Evolutionary conservation across 257 asterid species (phyloP).

Genomic region (Solanum neorickii): DNA sequence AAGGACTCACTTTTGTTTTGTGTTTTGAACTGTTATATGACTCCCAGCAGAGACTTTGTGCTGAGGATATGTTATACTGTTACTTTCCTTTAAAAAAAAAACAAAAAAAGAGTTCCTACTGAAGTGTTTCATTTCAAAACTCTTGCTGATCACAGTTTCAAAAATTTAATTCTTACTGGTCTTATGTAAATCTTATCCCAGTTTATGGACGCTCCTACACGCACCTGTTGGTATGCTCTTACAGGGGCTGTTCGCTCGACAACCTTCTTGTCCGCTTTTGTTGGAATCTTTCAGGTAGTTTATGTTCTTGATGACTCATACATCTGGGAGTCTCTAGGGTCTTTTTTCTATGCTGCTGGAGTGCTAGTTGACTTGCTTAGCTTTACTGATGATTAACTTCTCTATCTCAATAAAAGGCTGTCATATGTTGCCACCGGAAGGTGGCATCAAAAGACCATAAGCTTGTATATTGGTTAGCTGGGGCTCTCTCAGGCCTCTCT

Average conservation of each 20-base stretch:
- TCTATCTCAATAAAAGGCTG: slow-evolving; percentile 51
- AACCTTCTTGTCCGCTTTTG: slow-evolving; percentile 87
- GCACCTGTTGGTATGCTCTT: slow-evolving; percentile 86
- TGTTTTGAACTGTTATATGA: background rate
- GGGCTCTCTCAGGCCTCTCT: slow-evolving; percentile 82
- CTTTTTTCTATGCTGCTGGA: background rate
- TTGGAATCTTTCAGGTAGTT: slow-evolving; percentile 90
- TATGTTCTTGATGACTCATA: slow-evolving; percentile 3
- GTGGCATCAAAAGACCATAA: slow-evolving; percentile 91
- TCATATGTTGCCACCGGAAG: slow-evolving; percentile 83
- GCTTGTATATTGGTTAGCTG: slow-evolving; percentile 91
- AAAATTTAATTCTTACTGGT: background rate
- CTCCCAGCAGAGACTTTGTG: background rate
- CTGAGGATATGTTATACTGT: background rate
- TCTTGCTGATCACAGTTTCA: background rate
- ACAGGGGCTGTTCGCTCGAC: slow-evolving; percentile 92
- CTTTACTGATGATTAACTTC: slow-evolving; percentile 27
- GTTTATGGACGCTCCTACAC: slow-evolving; percentile 90
- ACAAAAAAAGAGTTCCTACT: background rate
- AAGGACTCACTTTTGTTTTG: background rate
- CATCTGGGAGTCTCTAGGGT: background rate
- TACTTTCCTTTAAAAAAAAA: background rate
- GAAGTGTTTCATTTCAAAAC: background rate
- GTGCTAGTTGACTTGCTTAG: background rate
- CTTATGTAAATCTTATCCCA: slow-evolving; percentile 11